A percentile compares a stretch with the other conserved stretches of the same genome.
Evolutionary conservation across 164 flowering plant species (phyloP).

Genomic region (Paratinospora sagittata): DNA sequence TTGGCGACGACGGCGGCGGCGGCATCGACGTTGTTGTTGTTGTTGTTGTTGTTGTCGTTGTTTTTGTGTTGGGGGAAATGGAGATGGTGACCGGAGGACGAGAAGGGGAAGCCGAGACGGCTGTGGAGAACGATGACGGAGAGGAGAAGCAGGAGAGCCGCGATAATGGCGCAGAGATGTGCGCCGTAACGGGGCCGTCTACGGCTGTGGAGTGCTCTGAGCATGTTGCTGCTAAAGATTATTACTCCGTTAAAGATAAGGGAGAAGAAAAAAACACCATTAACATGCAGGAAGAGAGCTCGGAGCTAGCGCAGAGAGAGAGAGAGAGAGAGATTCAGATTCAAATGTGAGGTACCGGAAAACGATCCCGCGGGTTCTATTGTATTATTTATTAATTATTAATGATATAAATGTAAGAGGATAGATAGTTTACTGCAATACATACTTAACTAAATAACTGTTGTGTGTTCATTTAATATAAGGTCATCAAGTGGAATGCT

Average conservation of each 20-base stretch:
- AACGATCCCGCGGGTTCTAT: too few relatives aligned
- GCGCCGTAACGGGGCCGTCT: conserved; percentile 66
- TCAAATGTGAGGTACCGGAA: too few relatives aligned
- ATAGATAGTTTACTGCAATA: too few relatives aligned
- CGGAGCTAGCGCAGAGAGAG: too few relatives aligned
- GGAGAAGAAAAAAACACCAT: not conserved
- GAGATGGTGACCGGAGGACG: conserved; percentile 1
- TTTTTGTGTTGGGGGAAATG: conserved; percentile 19
- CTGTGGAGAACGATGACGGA: conserved; percentile 77
- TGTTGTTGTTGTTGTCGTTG: conserved; percentile 23
- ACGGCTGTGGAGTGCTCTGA: conserved; percentile 35
- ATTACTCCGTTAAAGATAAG: not conserved
- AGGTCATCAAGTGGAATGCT: too few relatives aligned
- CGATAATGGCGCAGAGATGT: conserved; percentile 55
- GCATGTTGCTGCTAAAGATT: conserved; percentile 11
- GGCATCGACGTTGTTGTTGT: conserved; percentile 7
- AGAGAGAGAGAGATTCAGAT: too few relatives aligned
- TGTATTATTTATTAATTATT: too few relatives aligned
- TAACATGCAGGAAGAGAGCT: not conserved
- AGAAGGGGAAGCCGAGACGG: conserved; percentile 38
- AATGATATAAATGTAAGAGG: too few relatives aligned
- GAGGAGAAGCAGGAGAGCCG: conserved; percentile 86
- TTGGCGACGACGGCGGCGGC: conserved; percentile 8
- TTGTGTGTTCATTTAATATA: too few relatives aligned
- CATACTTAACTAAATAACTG: too few relatives aligned